Conservation (phyloP, 371 early-diverging fungal species). For the Mortierella sp. region DNA sequence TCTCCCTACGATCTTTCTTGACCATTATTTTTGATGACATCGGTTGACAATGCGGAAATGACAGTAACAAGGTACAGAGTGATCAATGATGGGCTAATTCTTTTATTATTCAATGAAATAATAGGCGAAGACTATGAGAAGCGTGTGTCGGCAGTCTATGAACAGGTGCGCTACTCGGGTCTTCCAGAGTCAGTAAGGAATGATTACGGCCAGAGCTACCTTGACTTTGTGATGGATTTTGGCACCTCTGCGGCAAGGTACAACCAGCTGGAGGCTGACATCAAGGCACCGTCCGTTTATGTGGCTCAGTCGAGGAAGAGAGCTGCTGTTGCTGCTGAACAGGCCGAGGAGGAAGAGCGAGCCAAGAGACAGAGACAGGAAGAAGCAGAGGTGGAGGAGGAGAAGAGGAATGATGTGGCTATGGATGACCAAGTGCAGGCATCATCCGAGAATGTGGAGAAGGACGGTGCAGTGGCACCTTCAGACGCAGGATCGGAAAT, state of each 20-base stretch:
- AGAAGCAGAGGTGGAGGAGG: conserved; percentile 21
- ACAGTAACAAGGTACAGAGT: neutral
- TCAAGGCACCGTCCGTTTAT: conserved; percentile 30
- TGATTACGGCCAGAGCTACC: conserved; percentile 62
- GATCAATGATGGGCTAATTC: neutral
- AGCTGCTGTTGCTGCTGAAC: conserved; percentile 35
- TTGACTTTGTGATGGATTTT: conserved; percentile 67
- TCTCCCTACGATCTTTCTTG: neutral
- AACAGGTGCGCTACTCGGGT: conserved; percentile 58
- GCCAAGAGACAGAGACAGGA: conserved; percentile 27
- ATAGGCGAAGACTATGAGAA: conserved; percentile 59
- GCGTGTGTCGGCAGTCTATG: conserved; percentile 62
- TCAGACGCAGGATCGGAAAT: neutral
- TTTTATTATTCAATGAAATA: neutral
- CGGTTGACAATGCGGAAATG: neutral
- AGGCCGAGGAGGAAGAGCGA: conserved; percentile 29
- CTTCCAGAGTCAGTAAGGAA: conserved; percentile 60
- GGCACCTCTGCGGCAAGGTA: conserved; percentile 51
- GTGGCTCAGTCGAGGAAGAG: conserved; percentile 41
- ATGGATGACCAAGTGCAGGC: conserved; percentile 12
- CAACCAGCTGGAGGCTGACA: conserved; percentile 39
- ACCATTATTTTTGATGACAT: neutral
- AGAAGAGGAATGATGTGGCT: conserved; percentile 30
- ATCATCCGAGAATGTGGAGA: neutral
- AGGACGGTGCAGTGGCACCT: neutral